Evolutionary conservation across 2,329 filamentous ascomycete genomes (phyloP).

Genomic region (Aspergillus sergii): DNA sequence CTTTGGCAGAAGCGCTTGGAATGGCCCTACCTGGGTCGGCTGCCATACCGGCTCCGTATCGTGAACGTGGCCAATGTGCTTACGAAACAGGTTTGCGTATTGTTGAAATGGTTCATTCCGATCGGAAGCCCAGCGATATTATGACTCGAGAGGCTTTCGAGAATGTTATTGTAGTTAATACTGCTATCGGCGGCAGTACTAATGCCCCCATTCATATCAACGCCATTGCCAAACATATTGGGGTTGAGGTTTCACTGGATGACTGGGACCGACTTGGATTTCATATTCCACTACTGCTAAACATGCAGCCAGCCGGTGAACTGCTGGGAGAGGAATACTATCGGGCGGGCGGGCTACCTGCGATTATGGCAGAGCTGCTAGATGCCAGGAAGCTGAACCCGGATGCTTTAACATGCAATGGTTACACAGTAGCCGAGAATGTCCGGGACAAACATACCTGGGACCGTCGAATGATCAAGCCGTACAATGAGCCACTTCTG

Average conservation of each 20-base stretch:
- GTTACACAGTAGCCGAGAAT: slow-evolving; percentile 49
- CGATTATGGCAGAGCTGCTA: slow-evolving; percentile 57
- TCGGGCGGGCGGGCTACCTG: slow-evolving; percentile 56
- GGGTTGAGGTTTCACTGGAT: slow-evolving; percentile 53
- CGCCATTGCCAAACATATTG: slow-evolving; percentile 58
- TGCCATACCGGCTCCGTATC: slow-evolving; percentile 55
- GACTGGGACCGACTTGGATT: slow-evolving; percentile 59
- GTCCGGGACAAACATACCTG: slow-evolving; percentile 50
- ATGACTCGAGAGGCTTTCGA: slow-evolving; percentile 60
- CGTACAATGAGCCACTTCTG: slow-evolving; percentile 51
- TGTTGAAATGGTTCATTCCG: slow-evolving; percentile 53
- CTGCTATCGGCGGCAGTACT: slow-evolving; percentile 59
- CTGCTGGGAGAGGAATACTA: slow-evolving; percentile 58
- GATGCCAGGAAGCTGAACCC: slow-evolving; percentile 51
- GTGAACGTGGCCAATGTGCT: slow-evolving; percentile 51
- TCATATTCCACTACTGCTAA: slow-evolving; percentile 54
- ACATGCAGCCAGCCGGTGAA: slow-evolving; percentile 59
- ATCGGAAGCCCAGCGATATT: slow-evolving; percentile 57
- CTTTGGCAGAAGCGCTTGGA: slow-evolving; percentile 55
- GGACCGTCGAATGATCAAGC: slow-evolving; percentile 53
- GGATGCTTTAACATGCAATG: slow-evolving; percentile 50
- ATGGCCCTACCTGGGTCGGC: slow-evolving; percentile 57
- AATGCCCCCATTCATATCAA: slow-evolving; percentile 61
- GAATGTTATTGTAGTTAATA: slow-evolving; percentile 58
- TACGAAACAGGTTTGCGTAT: slow-evolving; percentile 54